These are phyloP conservation scores for Ceratocystis albifundus DNA, from an alignment of 2,329 filamentous ascomycete species.

Conservation along the genomic window DNA sequence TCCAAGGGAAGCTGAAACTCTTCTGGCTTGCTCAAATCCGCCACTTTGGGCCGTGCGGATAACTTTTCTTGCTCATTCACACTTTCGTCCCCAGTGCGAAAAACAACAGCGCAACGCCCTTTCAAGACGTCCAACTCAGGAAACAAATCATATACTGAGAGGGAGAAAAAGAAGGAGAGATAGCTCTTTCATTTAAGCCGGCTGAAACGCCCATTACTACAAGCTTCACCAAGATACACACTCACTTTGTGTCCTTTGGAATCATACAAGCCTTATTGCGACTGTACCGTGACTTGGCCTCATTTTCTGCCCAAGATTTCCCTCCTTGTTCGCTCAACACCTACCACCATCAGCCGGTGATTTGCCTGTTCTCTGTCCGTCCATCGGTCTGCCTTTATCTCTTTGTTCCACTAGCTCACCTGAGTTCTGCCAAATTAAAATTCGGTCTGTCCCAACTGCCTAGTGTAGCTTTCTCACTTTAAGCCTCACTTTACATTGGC, in stretches of 20 bases:
- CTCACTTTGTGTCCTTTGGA: not conserved
- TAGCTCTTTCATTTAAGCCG: not conserved
- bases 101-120: conserved; percentile 13
- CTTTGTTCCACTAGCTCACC: not conserved
- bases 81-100: conserved; percentile 21
- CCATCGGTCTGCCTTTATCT: not conserved
- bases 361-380: not conserved
- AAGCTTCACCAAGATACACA: not conserved
- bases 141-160: conserved; percentile 20
- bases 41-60: conserved; percentile 15
- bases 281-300: conserved; percentile 1
- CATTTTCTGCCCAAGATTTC: not conserved
- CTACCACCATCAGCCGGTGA: not conserved
- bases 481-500: not conserved
- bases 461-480: not conserved
- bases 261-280: not conserved
- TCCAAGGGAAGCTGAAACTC: not conserved
- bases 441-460: not conserved
- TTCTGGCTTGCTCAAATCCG: not conserved
- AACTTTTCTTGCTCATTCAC: conserved; percentile 17
- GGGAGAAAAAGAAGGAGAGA: not conserved
- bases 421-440: not conserved
- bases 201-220: not conserved
- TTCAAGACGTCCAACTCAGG: conserved; percentile 14
- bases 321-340: not conserved